Evolutionary conservation across 2,329 filamentous ascomycete genomes (phyloP), one percentile per base, ranked within the genome.

Genomic region (Allantophomopsis cytisporea): DNA sequence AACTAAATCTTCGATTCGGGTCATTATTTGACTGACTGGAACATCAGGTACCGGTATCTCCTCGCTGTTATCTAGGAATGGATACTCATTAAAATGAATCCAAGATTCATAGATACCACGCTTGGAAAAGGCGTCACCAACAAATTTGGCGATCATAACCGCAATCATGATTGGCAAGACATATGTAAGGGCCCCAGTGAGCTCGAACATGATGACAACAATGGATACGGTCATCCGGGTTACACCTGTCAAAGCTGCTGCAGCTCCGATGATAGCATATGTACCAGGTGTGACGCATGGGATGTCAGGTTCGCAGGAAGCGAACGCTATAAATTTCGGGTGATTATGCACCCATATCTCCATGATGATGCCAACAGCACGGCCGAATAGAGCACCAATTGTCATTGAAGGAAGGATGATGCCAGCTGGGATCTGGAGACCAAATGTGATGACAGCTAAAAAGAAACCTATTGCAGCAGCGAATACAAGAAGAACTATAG

Each of bases 191-290:
- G 91, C 91, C 39, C 91, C 91, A 0, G 91, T 98, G 41, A 98
- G 78, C 64, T 98, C 91, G 54, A 98, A 98, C 83, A 95, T 95
- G 63, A 98, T 98, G 53, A 96, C 91, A 4, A 98, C 89, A 48
- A 98, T 95, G 11, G 88, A 95, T 10, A 95, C 87, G 0, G 91
- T 98, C 79, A 98, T 93, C 49, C 89, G 77, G 14, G 89, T 96
- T 30, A 93, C 86, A 36, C 91, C 91, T 5, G 84, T 85, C 2
- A 98, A 75, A n/a, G 89, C 86, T 4, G 91, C 88, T 1, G 91
- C 89, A 1, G 91, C 91, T 28, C 91, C 91, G 45, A 98, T 83
- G 51, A 98, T 94, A 45, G 91, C 91, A 55, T 98, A 98, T 2
- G 89, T 93, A 12, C 89, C 91, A 1, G 91, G 89, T 0, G 84